Base-by-base conservation (phyloP, 169 alveolate genomes). In the Plasmodium inui region DNA sequence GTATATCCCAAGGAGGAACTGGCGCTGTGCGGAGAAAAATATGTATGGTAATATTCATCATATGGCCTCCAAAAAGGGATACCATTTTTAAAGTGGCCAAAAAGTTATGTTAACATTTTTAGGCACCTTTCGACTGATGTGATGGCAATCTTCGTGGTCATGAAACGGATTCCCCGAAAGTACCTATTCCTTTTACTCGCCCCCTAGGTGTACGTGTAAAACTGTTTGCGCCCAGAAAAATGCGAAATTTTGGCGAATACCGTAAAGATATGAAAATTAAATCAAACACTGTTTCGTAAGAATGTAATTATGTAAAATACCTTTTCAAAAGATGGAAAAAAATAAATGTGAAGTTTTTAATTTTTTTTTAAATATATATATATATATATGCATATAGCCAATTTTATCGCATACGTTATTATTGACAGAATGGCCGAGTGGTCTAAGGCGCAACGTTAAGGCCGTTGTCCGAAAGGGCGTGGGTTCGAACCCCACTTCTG, bases 401-500 rank as follows among this genome's bases (percentile, higher is more conserved):
- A 22, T 26, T 67, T 19, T 19, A 22, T 19, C 39, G n/a, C 30
- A 26, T 8, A 67, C 9, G 0, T 67, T 28, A 9, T n/a, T 67
- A 67, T 67, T 76, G 95, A 82, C 97, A 95, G 97, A 96, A 95
- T 98, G 99, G 99, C 99, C 99, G 99, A 98, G 99, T 97, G 99
- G 99, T 98, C 99, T 98, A 98, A 98, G 99, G 99, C 99, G 99
- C 99, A 97, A 98, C 99, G 99, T 98, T 98, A 95, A 98, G 99
- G 99, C 99, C 99, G 99, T 98, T 97, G 99, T 98, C 99, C 99
- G 99, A 95, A 98, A 98, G 99, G 99, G 99, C 99, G 99, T 98
- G 99, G 99, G 99, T 99, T 99, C 99, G 99, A 99, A 99, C 99
- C 99, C 99, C 99, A 98, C 99, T 96, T 98, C 98, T 97, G 99